Conservation (phyloP, 495 filamentous ascomycete genomes). For the Hypomontagnella submonticulosa region DNA sequence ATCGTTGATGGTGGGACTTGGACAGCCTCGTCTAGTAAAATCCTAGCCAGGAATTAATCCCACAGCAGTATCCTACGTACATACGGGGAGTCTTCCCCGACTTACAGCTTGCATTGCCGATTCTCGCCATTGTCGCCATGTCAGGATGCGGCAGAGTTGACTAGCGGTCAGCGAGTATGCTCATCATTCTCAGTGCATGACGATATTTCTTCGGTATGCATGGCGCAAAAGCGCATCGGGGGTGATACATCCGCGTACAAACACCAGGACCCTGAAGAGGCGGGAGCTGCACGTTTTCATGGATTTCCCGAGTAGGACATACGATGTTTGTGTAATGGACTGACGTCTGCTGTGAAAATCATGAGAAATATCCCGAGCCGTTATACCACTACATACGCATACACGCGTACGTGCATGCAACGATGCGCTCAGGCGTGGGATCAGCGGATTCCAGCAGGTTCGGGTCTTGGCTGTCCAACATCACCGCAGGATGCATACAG, state of each 20-base stretch:
- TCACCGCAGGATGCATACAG: constrained; percentile 22
- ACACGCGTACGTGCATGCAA: constrained; percentile 12
- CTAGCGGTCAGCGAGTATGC: constrained; percentile 14
- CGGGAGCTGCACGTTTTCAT: constrained; percentile 6
- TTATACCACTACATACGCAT: constrained; percentile 15
- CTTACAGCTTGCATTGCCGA: not conserved
- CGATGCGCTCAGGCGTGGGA: constrained; percentile 31
- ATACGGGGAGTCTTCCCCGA: constrained; percentile 15
- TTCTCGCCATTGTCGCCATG: constrained; percentile 4
- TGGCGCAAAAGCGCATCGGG: too few species aligned
- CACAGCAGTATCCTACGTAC: constrained; percentile 3
- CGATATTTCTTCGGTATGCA: not conserved
- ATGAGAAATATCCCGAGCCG: constrained; percentile 27
- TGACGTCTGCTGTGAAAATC: constrained; percentile 17
- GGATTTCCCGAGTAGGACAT: not conserved
- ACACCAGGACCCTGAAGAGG: constrained; percentile 3
- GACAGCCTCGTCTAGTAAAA: constrained; percentile 11
- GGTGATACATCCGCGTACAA: not conserved
- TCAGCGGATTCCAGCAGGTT: constrained; percentile 14
- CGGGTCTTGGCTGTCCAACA: constrained; percentile 30
- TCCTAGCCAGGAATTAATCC: constrained; percentile 4
- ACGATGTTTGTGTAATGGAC: constrained; percentile 17
- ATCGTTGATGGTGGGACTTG: constrained; percentile 13
- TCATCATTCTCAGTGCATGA: too few species aligned
- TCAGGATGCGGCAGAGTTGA: constrained; percentile 7